These are phyloP conservation scores for Populus ilicifolia DNA, from an alignment of 345 rosid genomes.

Conservation along the genomic window DNA sequence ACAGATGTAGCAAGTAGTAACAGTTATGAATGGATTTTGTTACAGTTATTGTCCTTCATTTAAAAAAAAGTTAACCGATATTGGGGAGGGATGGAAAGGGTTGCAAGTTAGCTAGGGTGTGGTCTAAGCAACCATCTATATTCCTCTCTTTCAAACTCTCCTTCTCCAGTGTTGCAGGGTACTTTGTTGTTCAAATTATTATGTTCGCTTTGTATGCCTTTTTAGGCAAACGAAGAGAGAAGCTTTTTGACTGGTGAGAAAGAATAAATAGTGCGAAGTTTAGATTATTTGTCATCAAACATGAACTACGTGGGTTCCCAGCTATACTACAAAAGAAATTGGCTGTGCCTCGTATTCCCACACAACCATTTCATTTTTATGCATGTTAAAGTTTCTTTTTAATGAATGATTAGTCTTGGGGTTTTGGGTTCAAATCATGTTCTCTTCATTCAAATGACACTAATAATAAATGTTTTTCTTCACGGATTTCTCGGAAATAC, in stretches of 20 bases:
- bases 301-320: neutral
- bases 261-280: conserved; percentile 28
- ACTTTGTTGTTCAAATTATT: conserved; percentile 46
- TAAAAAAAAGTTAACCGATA: conserved; percentile 22
- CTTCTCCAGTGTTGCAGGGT: conserved; percentile 39
- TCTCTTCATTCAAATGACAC: neutral
- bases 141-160: conserved; percentile 41
- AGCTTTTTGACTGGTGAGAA: conserved; percentile 53
- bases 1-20: conserved; percentile 17
- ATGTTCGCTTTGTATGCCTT: conserved; percentile 47
- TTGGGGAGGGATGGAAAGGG: conserved; percentile 8
- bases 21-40: conserved; percentile 24
- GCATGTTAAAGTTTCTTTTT: neutral
- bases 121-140: conserved; percentile 31
- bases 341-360: neutral
- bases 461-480: neutral
- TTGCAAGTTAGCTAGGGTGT: conserved; percentile 22
- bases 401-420: neutral
- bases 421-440: neutral
- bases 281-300: conserved; percentile 21
- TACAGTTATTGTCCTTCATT: conserved; percentile 18
- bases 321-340: neutral
- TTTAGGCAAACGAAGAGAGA: conserved; percentile 50
- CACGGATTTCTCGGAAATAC: neutral
- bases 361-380: neutral